Evolutionary conservation across 1,284 basidiomycete genomes (phyloP).

Genomic region (Cryptococcus sp.): DNA sequence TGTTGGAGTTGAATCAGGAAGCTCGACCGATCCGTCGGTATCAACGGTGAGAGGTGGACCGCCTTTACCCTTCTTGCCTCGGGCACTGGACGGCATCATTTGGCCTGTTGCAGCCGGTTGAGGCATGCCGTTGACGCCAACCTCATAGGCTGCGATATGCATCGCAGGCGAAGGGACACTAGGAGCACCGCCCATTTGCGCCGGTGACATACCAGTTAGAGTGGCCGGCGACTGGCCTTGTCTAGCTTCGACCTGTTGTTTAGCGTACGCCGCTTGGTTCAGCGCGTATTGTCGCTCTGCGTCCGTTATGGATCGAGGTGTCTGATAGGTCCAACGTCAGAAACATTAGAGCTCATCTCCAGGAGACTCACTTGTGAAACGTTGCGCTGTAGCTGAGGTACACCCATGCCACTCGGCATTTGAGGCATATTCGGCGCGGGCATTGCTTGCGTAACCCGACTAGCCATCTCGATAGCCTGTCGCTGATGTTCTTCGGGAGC

Average conservation of each 20-base stretch:
- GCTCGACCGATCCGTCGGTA: constrained; percentile 9
- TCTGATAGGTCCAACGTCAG: neutral
- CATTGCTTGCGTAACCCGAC: constrained; percentile 11
- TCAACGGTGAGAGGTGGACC: constrained; percentile 13
- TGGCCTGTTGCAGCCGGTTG: neutral
- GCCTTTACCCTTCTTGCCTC: constrained; percentile 12
- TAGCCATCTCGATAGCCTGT: constrained; percentile 30
- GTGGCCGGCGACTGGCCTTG: constrained; percentile 22
- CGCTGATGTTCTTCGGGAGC: constrained; percentile 31
- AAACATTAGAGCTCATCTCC: neutral
- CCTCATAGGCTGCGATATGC: constrained; percentile 5
- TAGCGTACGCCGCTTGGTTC: constrained; percentile 25
- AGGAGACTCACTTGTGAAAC: constrained; percentile 16
- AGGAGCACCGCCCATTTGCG: constrained; percentile 17
- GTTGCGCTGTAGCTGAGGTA: constrained; percentile 17
- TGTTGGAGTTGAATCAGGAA: constrained; percentile 11
- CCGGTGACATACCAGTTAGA: constrained; percentile 24
- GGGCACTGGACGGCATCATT: constrained; percentile 8
- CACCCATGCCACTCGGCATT: constrained; percentile 9
- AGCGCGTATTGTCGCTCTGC: constrained; percentile 28
- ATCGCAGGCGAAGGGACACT: constrained; percentile 17
- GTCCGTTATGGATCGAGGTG: constrained; percentile 13
- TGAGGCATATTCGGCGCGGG: constrained; percentile 6
- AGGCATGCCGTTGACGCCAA: constrained; percentile 11
- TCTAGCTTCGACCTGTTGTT: constrained; percentile 18